Conservation (phyloP, 345 rosid species). For the Anacardium occidentale region DNA sequence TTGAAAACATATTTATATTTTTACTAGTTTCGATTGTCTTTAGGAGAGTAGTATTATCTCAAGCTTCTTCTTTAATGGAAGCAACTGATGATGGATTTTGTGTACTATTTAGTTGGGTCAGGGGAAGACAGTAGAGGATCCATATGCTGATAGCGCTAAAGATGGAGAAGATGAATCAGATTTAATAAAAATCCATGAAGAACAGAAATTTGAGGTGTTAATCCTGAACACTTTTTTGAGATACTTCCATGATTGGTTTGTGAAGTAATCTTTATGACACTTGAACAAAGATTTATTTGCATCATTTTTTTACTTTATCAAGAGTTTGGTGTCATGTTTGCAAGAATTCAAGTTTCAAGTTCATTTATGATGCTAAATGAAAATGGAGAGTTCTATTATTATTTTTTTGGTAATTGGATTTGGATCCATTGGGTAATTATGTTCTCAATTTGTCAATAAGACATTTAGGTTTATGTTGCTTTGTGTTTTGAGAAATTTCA, state of each 20-base stretch:
- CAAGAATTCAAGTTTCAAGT: neutral
- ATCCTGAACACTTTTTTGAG: constrained; percentile 12
- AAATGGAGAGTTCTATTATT: too few relatives aligned
- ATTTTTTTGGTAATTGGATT: too few relatives aligned
- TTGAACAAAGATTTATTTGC: neutral
- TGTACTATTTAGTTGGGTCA: constrained; percentile 36
- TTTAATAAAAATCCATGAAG: constrained; percentile 30
- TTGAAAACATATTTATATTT: neutral
- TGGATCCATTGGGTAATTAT: too few relatives aligned
- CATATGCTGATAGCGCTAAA: constrained; percentile 23
- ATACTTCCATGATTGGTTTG: constrained; percentile 4
- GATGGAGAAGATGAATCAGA: constrained; percentile 30
- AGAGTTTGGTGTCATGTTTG: neutral
- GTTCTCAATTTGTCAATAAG: neutral
- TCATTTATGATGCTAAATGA: neutral
- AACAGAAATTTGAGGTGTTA: constrained; percentile 61
- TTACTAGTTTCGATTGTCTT: too few relatives aligned
- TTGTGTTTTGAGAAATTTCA: neutral
- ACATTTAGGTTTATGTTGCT: neutral
- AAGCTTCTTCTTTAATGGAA: neutral
- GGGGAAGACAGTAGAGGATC: constrained; percentile 33
- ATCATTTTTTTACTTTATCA: neutral
- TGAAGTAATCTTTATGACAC: neutral
- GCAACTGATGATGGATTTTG: constrained; percentile 10
- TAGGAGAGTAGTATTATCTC: neutral